These are phyloP conservation scores for Plasmodium cynomolgi DNA, from an alignment of 169 alveolate species.

Conservation along the genomic window DNA sequence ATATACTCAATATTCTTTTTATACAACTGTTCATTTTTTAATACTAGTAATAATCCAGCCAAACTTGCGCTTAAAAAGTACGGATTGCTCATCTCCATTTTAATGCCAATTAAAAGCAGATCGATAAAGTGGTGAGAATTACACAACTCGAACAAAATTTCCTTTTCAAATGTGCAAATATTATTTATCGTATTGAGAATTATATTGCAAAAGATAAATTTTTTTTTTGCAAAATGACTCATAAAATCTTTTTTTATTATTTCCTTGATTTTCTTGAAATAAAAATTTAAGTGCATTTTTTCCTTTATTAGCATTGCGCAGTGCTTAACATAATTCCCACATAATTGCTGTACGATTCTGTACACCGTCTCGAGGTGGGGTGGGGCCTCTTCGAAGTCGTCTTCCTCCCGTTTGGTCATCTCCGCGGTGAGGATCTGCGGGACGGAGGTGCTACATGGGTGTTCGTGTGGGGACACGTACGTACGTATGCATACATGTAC, in stretches of 20 bases:
- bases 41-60: slow-evolving; percentile 46
- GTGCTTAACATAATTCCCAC: slow-evolving; percentile 34
- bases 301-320: slow-evolving; percentile 56
- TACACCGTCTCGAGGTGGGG: neutral
- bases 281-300: slow-evolving; percentile 39
- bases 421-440: slow-evolving; percentile 41
- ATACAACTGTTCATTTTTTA: slow-evolving; percentile 53
- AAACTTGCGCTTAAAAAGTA: slow-evolving; percentile 59
- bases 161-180: slow-evolving; percentile 30
- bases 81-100: slow-evolving; percentile 52
- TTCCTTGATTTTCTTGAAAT: slow-evolving; percentile 46
- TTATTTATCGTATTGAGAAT: slow-evolving; percentile 22
- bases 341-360: slow-evolving; percentile 21
- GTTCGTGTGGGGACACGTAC: neutral
- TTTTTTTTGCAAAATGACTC: neutral
- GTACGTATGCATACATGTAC: neutral
- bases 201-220: slow-evolving; percentile 37
- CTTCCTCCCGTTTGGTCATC: slow-evolving; percentile 15
- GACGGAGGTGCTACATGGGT: neutral
- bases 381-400: slow-evolving; percentile 36
- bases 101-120: slow-evolving; percentile 45
- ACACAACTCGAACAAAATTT: slow-evolving; percentile 35
- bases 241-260: slow-evolving; percentile 17
- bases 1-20: slow-evolving; percentile 68
- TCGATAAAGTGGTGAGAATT: slow-evolving; percentile 49